These are phyloP conservation scores for Blastocystis sp. DNA, from an alignment of 352 stramenopile species.

Conservation along the genomic window DNA sequence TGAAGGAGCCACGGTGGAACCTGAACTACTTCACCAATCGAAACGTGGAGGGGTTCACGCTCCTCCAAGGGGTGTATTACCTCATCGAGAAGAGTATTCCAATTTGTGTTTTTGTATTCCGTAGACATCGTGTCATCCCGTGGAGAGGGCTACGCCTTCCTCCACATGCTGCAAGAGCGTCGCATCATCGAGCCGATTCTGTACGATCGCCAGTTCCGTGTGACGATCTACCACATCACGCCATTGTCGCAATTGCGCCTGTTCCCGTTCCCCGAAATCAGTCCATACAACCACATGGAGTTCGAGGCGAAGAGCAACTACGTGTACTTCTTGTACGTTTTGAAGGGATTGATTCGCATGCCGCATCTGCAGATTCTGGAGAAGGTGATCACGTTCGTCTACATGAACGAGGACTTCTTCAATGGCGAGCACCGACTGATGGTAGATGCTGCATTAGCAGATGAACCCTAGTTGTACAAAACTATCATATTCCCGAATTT, in stretches of 20 bases:
- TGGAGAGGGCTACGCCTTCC: conserved; percentile 45
- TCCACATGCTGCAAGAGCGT: conserved; percentile 22
- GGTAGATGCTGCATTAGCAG: background rate
- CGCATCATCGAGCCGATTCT: conserved; percentile 43
- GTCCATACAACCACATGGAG: conserved; percentile 34
- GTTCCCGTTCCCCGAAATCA: conserved; percentile 53
- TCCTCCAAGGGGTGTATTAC: conserved; percentile 36
- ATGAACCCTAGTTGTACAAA: conserved; percentile 37
- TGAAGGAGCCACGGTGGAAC: background rate
- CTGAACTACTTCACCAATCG: conserved; percentile 15
- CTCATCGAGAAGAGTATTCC: conserved; percentile 46
- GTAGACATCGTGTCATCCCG: conserved; percentile 60
- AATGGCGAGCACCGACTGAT: conserved; percentile 36
- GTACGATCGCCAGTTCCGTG: conserved; percentile 42
- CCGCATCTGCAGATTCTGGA: conserved; percentile 60
- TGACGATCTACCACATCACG: conserved; percentile 19
- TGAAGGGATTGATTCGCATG: conserved; percentile 43
- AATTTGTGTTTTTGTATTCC: background rate
- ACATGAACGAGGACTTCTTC: conserved; percentile 66
- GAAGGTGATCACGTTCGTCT: conserved; percentile 60
- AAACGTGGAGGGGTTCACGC: conserved; percentile 34
- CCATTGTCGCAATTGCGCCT: background rate
- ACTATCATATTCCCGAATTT: conserved; percentile 50
- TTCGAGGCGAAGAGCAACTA: conserved; percentile 57
- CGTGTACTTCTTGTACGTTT: conserved; percentile 47